Evolutionary conservation across 257 asterid species (phyloP), one percentile per base, ranked within the genome.

Genomic region (Scutellaria barbata): DNA sequence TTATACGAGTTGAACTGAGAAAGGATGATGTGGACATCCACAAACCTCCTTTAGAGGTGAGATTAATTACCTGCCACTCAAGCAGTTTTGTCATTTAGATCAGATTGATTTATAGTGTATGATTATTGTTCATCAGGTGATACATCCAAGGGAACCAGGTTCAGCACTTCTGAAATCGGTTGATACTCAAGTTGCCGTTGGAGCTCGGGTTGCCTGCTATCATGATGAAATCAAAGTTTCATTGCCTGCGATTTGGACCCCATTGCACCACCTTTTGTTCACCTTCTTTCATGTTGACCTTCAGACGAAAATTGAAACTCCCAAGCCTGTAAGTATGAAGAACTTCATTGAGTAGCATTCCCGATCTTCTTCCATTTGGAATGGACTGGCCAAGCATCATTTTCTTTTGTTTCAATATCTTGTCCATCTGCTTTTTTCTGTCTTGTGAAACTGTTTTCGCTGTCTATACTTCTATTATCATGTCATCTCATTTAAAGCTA

Each of bases 191-290:
- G 90, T 95, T 79, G 96, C 98, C 55, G 87, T 88, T 69, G 99
- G 96, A 71, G 87, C 99, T 70, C 88, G 94, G 88, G 86, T 85
- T 70, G 92, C 97, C 68, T 86, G 95, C 88, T 95, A 87, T 86
- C 99, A 95, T 83, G 99, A 95, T 75, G 99, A 95, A 77, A 82
- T 95, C 48, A 95, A 95, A 88, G 96, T 87, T 81, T 88, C 99
- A 18, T 76, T 95, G 88, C 98, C 99, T 72, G 90, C 95, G 74
- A 85, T 88, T 74, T 92, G 98, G 97, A 83, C 95, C 35, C 98
- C 99, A 22, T 67, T 77, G 71, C 99, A 92, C 84, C 99, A 95
- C 87, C 95, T 95, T 64, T 81, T 95, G 82, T 95, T 95, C 78
- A 95, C 99, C 62, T 92, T 92, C 81, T 92, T 77, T 83, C 99